phyloP scores from a whole-genome alignment of 2,329 filamentous ascomycete genomes.

The Drechslerella stenobrocha region DNA sequence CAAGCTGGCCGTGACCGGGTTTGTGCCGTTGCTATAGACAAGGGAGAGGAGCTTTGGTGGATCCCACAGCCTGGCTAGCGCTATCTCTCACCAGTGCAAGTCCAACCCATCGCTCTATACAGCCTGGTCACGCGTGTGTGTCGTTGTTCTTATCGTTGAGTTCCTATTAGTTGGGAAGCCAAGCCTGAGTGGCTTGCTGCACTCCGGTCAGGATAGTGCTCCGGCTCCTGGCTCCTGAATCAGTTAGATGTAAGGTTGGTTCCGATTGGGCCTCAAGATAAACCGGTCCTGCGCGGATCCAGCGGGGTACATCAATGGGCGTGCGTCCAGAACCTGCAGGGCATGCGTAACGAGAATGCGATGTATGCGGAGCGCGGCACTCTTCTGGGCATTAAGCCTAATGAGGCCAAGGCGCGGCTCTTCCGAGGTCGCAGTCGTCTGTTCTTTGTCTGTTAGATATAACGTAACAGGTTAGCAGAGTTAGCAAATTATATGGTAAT shows the following conservation, averaged over 20 bases:
- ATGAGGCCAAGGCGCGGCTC: conserved; percentile 22
- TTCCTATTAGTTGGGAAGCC: not conserved
- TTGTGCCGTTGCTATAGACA: not conserved
- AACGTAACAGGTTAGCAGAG: conserved; percentile 30
- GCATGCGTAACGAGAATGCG: too few species aligned
- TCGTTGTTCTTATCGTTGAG: not conserved
- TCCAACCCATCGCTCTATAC: not conserved
- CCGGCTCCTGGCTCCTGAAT: not conserved
- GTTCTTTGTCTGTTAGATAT: conserved; percentile 9
- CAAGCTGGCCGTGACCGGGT: too few species aligned
- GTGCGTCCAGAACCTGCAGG: not conserved
- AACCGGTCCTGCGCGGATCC: too few species aligned
- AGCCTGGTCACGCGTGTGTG: not conserved
- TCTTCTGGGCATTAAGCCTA: conserved; percentile 1
- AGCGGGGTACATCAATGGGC: not conserved
- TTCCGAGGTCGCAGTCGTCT: not conserved
- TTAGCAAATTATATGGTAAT: conserved; percentile 48
- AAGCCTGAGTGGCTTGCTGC: not conserved
- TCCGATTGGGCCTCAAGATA: too few species aligned
- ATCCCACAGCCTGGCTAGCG: not conserved
- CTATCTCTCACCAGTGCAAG: not conserved
- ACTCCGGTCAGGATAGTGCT: not conserved
- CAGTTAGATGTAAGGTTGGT: too few species aligned
- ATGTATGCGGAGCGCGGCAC: not conserved
- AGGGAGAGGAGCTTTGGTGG: not conserved